Evolutionary conservation across 139 green algal genomes (phyloP), one percentile per base, ranked within the genome.

Genomic region (Picochlorum costavermella): DNA sequence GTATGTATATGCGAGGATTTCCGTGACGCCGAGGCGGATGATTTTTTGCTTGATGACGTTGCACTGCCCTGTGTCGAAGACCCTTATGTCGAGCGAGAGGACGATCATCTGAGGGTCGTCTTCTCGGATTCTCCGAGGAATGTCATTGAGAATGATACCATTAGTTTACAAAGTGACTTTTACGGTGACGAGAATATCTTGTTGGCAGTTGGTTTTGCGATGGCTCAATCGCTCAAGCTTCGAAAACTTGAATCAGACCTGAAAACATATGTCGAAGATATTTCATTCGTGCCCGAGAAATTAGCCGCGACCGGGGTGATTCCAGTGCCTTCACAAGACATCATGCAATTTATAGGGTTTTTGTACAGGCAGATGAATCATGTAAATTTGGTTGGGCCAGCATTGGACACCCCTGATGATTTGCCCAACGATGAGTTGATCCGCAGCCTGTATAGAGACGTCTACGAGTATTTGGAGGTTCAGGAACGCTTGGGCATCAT

Each of bases 171-270:
- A 48, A 58, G 50, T 61, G 31, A 57, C 23, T 74, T 70, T 56
- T 66, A 69, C 0, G 64, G 60, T 3, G 78, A 86, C 49, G 73
- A 74, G 33, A 60, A 75, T 25, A 72, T 89, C 36, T 80, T 81
- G 63, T 60, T 84, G 60, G 75, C 76, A 28, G 70, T 85, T 29
- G 69, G 49, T 14, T 71, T 78, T 69, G 79, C 79, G 3, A 60
- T 85, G 28, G 67, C 71, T 25, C 71, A 79, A 50, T 86, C 75
- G 58, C 88, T 76, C 33, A 94, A 91, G 75, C 77, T 94, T 46
- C 82, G 69, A 26, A 70, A 87, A 45, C 84, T 84, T 58, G 87
- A 94, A 72, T 77, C 86, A 65, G 73, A 84, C 2, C 75, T 89
- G 62, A 55, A 79, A 28, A 61, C 71, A 49, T 74, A 91, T 63